These are phyloP conservation scores for Gossypium turneri DNA, from an alignment of 345 rosid genomes.

Conservation along the genomic window DNA sequence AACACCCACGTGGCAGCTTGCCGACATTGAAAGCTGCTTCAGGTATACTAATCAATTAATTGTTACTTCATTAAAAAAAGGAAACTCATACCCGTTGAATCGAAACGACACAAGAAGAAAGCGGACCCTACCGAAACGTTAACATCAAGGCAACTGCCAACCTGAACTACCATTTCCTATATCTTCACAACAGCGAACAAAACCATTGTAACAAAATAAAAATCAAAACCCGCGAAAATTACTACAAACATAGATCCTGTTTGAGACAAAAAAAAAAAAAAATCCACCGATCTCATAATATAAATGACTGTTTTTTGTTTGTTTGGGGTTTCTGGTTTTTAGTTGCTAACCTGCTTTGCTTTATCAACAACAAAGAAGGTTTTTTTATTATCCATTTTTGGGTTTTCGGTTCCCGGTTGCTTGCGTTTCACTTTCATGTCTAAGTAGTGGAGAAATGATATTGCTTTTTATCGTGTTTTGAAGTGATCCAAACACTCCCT, in stretches of 20 bases:
- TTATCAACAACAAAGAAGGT: not conserved
- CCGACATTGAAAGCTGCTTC: not conserved
- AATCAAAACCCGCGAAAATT: too few species aligned
- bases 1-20: not conserved
- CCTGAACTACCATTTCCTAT: too few species aligned
- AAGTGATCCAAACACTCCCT: slow-evolving; percentile 32
- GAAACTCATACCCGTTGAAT: too few species aligned
- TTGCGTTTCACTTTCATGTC: slow-evolving; percentile 20
- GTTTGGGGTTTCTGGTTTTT: not conserved
- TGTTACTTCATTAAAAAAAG: too few species aligned
- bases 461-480: slow-evolving; percentile 22
- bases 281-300: not conserved
- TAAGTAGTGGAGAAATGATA: slow-evolving; percentile 9
- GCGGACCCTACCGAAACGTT: too few species aligned
- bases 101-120: too few species aligned
- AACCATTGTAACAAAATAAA: too few species aligned
- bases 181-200: too few species aligned
- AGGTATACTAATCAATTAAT: too few species aligned
- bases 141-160: too few species aligned
- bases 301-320: not conserved
- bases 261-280: too few species aligned
- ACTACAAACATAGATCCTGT: too few species aligned
- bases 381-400: not conserved
- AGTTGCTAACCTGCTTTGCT: not conserved
- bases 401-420: slow-evolving; percentile 11